Conservation (phyloP, 2,329 filamentous ascomycete species). For the Apiospora saccharicola region DNA sequence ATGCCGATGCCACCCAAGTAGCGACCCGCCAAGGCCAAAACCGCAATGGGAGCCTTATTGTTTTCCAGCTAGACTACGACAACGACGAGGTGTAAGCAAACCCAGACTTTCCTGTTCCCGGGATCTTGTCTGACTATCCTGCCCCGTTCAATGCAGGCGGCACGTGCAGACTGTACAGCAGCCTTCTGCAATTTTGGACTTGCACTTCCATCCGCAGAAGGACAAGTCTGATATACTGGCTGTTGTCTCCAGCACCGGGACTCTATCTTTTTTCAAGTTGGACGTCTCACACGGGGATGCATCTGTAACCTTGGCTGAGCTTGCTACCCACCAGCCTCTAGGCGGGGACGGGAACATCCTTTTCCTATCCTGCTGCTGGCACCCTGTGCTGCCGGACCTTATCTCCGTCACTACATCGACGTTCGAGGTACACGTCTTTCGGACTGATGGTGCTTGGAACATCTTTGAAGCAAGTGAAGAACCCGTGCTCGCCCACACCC, state of each 20-base stretch:
- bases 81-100: slow-evolving; percentile 62
- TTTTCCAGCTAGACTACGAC: slow-evolving; percentile 63
- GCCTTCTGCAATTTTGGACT: slow-evolving; percentile 80
- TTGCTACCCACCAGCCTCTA: slow-evolving; percentile 54
- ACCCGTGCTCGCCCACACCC: slow-evolving; percentile 56
- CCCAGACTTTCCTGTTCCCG: slow-evolving; percentile 25
- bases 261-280: slow-evolving; percentile 69
- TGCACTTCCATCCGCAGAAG: slow-evolving; percentile 74
- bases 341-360: slow-evolving; percentile 65
- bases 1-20: slow-evolving; percentile 35
- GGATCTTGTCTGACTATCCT: slow-evolving; percentile 27
- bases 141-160: slow-evolving; percentile 48
- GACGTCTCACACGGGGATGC: slow-evolving; percentile 29
- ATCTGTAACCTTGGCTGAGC: slow-evolving; percentile 39
- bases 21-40: slow-evolving; percentile 56
- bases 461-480: slow-evolving; percentile 44
- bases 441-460: slow-evolving; percentile 51
- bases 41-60: slow-evolving; percentile 76
- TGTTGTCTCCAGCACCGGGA: slow-evolving; percentile 79
- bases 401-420: slow-evolving; percentile 77
- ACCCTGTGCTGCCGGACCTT: slow-evolving; percentile 61
- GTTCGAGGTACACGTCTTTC: slow-evolving; percentile 67
- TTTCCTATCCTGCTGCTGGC: slow-evolving; percentile 78
- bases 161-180: slow-evolving; percentile 67
- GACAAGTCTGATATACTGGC: slow-evolving; percentile 65